phyloP scores from a whole-genome alignment of 2,329 filamentous ascomycete genomes.

The Trichoderma aggressivum region DNA sequence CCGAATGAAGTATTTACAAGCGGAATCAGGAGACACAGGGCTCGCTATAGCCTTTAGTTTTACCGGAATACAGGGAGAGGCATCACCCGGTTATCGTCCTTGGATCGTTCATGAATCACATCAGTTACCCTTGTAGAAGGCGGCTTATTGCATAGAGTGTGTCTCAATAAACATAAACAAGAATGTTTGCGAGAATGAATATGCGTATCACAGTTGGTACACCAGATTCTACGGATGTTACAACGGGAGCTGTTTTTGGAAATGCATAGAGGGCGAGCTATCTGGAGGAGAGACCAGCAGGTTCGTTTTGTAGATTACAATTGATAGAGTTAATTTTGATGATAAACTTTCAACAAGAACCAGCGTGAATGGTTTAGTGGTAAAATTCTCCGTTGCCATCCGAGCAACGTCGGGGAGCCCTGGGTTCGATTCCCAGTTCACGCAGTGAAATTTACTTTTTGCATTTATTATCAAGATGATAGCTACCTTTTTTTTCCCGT shows the following conservation, averaged over 20 bases:
- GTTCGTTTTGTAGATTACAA: neutral
- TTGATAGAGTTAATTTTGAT: neutral
- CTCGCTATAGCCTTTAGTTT: neutral
- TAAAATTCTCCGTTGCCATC: slow-evolving; percentile 36
- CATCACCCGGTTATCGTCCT: neutral
- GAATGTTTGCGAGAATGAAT: neutral
- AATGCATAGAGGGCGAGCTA: neutral
- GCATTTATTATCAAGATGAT: neutral
- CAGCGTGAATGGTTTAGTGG: slow-evolving; percentile 26
- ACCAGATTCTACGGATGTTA: neutral
- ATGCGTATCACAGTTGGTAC: neutral
- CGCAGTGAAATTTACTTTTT: slow-evolving; percentile 24
- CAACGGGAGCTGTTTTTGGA: neutral
- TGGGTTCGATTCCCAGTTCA: slow-evolving; percentile 35
- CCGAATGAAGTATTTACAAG: neutral
- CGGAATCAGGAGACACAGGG: neutral
- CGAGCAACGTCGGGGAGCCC: slow-evolving; percentile 32
- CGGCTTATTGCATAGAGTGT: neutral
- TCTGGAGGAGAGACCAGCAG: neutral
- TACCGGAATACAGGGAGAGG: neutral
- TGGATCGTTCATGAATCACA: neutral
- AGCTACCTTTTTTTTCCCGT: neutral
- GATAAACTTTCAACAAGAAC: neutral
- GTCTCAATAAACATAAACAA: neutral
- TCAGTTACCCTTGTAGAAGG: neutral